A percentile compares a stretch with the other conserved stretches of the same genome.
Conservation (phyloP, 345 rosid genomes). For the Corchorus olitorius region DNA sequence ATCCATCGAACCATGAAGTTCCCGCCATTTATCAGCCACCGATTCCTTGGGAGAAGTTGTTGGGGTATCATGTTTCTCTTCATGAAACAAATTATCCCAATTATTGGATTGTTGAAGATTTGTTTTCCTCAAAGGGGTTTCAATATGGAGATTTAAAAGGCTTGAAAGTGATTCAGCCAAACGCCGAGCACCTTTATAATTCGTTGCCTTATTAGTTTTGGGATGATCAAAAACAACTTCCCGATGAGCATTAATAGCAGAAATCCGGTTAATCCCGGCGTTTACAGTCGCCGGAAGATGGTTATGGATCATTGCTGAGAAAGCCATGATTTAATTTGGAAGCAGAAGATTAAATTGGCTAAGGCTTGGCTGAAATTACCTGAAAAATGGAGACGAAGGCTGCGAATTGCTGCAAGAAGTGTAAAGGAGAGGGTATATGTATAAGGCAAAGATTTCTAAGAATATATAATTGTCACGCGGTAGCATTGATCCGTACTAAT, state of each 20-base stretch:
- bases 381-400: not conserved
- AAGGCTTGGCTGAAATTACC: not conserved
- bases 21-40: slow-evolving; percentile 32
- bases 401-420: not conserved
- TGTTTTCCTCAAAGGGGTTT: slow-evolving; percentile 13
- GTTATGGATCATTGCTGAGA: slow-evolving; percentile 21
- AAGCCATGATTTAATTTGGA: slow-evolving; percentile 22
- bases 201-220: slow-evolving; percentile 1
- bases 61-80: slow-evolving; percentile 24
- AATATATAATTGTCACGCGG: not conserved
- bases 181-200: slow-evolving; percentile 12
- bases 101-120: not conserved
- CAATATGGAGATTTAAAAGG: slow-evolving; percentile 32
- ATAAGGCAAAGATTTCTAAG: too few relatives aligned
- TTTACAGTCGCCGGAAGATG: slow-evolving; percentile 14
- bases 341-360: not conserved
- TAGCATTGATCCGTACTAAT: not conserved
- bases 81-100: not conserved
- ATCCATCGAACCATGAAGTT: slow-evolving; percentile 32
- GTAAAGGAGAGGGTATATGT: not conserved
- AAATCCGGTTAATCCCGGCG: not conserved
- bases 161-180: slow-evolving; percentile 18
- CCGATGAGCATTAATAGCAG: not conserved
- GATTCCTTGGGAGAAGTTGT: slow-evolving; percentile 31
- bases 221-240: slow-evolving; percentile 14